Percentiles rank a stretch among this genome's conserved stretches.
These are phyloP conservation scores for Reticulascus tulasneorum DNA, from an alignment of 2,329 filamentous ascomycete genomes.

Conservation along the genomic window DNA sequence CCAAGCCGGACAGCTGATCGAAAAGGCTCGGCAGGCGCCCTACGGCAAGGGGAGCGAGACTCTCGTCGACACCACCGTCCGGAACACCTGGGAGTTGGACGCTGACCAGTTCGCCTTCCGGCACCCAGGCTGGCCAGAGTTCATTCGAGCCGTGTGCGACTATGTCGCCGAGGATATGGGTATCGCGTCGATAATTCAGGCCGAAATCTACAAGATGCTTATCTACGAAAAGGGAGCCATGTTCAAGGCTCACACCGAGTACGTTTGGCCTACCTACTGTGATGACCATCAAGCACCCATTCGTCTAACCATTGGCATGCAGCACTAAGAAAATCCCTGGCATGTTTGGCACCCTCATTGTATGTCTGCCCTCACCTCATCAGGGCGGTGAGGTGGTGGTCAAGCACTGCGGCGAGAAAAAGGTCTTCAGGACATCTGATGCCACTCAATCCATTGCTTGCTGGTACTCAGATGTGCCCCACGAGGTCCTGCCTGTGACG, in stretches of 20 bases:
- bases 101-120: conserved; percentile 31
- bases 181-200: conserved; percentile 22
- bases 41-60: conserved; percentile 35
- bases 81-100: conserved; percentile 41
- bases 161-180: conserved; percentile 26
- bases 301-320: background rate
- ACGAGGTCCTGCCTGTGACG: conserved; percentile 44
- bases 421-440: conserved; percentile 25
- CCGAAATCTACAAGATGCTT: conserved; percentile 42
- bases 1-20: conserved; percentile 20
- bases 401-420: conserved; percentile 28
- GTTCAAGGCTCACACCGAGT: conserved; percentile 43
- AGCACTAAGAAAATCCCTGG: conserved; percentile 41
- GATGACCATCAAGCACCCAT: no score
- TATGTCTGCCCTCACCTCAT: conserved; percentile 44
- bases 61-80: conserved; percentile 32
- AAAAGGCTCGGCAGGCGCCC: conserved; percentile 25
- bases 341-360: conserved; percentile 47
- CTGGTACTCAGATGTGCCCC: conserved; percentile 49
- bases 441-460: conserved; percentile 17
- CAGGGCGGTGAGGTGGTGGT: conserved; percentile 39
- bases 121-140: conserved; percentile 26
- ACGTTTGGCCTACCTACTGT: no score
- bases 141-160: conserved; percentile 19
- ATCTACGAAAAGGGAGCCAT: conserved; percentile 47